Base-by-base conservation (phyloP, 2,329 filamentous ascomycete genomes). In the Cadophora malorum region DNA sequence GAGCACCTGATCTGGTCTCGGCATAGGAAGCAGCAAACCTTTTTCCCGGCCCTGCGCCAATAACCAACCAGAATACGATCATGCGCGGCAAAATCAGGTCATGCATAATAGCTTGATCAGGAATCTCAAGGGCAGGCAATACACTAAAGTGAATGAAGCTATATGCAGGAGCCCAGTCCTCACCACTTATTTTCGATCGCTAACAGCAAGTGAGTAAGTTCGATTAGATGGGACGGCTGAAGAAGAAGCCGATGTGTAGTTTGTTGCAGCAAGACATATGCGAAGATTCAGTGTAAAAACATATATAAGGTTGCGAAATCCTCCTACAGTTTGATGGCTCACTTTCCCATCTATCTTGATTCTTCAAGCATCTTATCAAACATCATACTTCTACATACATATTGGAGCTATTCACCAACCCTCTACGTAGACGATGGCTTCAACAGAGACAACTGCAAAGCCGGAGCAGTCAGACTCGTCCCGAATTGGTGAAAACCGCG, bases 271-370 rank as follows among this genome's bases (percentile, higher is more conserved):
- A 35, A 63, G 45, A 47, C 8, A 47, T 21, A 47, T 47, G 8
- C 45, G 45, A n/a, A n/a, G n/a, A n/a, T 47, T 47, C 8, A 53
- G 47, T 50, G n/a, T 63, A 35, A 52, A 63, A 52, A 62, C 53
- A 9, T 63, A 63, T 50, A 63, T 52, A 63, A 61, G 38, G 21
- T 10, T 25, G 58, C 41, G 58, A 61, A 47, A 31, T 61, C 25
- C 58, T 61, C n/a, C 28, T 23, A 47, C n/a, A 49, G 41, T 49
- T 49, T 47, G 38, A 58, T 21, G 1, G 58, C n/a, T 47, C 41
- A 14, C 58, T 47, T 61, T 12, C 58, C 31, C 58, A 33, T 61
- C 38, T 19, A 21, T 45, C 56, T 21, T 16, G 28, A 28, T 45
- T 60, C 41, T 35, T 63, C 25, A 50, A 50, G 45, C 60, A 35